Evolutionary conservation across 2,329 filamentous ascomycete species (phyloP).

Genomic region (Ceratocystis huliohia): DNA sequence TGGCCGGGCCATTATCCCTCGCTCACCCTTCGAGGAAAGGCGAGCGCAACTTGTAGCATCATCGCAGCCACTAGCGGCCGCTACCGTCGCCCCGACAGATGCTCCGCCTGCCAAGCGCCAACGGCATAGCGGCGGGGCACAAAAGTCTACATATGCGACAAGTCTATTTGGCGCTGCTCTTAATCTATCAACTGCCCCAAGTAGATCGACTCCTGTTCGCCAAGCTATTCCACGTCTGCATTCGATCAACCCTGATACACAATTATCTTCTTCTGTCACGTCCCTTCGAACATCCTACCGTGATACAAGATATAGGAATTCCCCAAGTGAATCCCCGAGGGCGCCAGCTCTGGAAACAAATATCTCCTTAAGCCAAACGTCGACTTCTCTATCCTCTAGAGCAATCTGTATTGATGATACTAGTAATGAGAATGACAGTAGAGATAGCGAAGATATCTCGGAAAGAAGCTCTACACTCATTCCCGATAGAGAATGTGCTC

Average conservation of each 20-base stretch:
- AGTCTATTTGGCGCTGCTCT: conserved; percentile 39
- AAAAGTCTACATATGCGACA: conserved; percentile 38
- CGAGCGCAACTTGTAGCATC: neutral
- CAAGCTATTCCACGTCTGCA: conserved; percentile 17
- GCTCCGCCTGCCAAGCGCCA: conserved; percentile 21
- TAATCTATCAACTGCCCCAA: conserved; percentile 25
- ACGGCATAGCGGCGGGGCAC: conserved; percentile 25
- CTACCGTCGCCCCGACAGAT: neutral
- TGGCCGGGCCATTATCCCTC: conserved; percentile 13
- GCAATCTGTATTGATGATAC: neutral
- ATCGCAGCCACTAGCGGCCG: neutral
- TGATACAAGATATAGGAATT: neutral
- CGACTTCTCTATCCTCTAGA: neutral
- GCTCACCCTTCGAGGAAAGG: conserved; percentile 18
- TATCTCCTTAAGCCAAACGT: neutral
- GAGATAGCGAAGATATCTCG: neutral
- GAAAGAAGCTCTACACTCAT: too few species aligned
- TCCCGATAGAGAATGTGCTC: too few species aligned
- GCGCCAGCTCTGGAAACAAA: neutral
- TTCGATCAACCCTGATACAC: neutral
- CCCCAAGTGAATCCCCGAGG: neutral
- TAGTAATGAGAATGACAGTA: neutral
- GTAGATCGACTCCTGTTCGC: neutral
- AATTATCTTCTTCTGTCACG: conserved; percentile 4
- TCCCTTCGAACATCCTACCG: conserved; percentile 10